phyloP scores from a whole-genome alignment of 306 rosid genomes.

The Herpetospermum pedunculosum region DNA sequence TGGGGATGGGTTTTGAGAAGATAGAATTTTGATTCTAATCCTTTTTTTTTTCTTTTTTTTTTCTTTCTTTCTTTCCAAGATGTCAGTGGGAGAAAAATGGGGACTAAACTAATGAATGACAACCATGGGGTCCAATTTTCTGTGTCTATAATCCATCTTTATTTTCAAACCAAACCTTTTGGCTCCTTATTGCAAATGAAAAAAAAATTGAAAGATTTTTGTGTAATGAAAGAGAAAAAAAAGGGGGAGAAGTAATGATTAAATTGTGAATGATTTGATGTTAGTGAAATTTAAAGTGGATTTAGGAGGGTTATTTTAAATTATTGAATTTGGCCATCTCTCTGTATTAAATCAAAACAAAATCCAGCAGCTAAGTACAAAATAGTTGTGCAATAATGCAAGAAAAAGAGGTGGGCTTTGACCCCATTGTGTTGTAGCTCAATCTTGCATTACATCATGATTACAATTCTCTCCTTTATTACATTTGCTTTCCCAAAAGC shows the following conservation, averaged over 20 bases:
- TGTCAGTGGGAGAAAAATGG: neutral
- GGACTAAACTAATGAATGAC: neutral
- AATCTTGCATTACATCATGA: neutral
- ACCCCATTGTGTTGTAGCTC: neutral
- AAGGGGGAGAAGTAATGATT: conserved; percentile 1
- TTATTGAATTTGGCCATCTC: neutral
- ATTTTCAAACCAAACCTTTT: conserved; percentile 4
- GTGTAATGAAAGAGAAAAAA: neutral
- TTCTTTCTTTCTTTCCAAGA: neutral
- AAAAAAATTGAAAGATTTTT: neutral
- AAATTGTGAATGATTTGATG: conserved; percentile 6
- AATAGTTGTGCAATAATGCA: neutral
- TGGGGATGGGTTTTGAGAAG: neutral
- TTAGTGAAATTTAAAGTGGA: neutral
- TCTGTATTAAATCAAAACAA: neutral
- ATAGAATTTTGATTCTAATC: conserved; percentile 1
- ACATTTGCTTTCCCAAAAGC: neutral
- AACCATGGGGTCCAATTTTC: conserved; percentile 1
- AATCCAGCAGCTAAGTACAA: neutral
- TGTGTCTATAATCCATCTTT: conserved; percentile 1
- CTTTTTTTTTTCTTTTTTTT: neutral
- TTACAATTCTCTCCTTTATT: conserved; percentile 2
- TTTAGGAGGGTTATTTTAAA: neutral
- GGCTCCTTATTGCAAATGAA: neutral
- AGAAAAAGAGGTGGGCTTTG: neutral